These are phyloP conservation scores for Ophiostoma sp. DNA, from an alignment of 2,329 filamentous ascomycete species.

Conservation along the genomic window DNA sequence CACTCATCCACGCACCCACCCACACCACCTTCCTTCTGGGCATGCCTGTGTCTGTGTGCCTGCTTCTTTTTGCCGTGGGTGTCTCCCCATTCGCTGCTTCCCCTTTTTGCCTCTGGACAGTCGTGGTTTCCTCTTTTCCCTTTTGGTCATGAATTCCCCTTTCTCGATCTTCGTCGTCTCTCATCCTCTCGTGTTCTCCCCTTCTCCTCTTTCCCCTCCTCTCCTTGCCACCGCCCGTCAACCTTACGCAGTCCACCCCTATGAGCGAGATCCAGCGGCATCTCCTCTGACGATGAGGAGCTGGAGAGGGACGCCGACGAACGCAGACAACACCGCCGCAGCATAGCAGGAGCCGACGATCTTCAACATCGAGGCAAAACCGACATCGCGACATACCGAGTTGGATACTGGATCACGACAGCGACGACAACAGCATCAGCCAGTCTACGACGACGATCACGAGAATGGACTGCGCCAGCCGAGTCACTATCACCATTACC, in stretches of 20 bases:
- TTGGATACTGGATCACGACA: conserved; percentile 6
- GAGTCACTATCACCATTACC: conserved; percentile 25
- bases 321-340: conserved; percentile 1
- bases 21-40: conserved; percentile 2
- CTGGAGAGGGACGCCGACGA: conserved; percentile 25
- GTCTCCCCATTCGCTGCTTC: conserved; percentile 36
- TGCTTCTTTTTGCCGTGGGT: conserved; percentile 33
- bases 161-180: conserved; percentile 7
- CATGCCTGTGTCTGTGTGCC: conserved; percentile 8
- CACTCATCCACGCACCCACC: conserved; percentile 5
- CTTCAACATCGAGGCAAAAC: neutral
- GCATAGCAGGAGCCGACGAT: conserved; percentile 1
- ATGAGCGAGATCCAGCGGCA: conserved; percentile 26
- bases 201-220: conserved; percentile 35
- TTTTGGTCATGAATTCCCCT: conserved; percentile 36
- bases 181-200: conserved; percentile 28
- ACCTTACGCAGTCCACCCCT: conserved; percentile 7
- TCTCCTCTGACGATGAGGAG: conserved; percentile 29
- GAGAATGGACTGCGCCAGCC: conserved; percentile 33
- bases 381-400: neutral
- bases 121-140: conserved; percentile 30
- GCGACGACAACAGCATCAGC: conserved; percentile 30
- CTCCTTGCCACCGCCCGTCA: conserved; percentile 13
- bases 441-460: conserved; percentile 25
- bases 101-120: conserved; percentile 36